Percentiles rank a stretch among this genome's conserved stretches.
Evolutionary conservation across 2,329 filamentous ascomycete genomes (phyloP).

Genomic region (Aspergillus awamori): DNA sequence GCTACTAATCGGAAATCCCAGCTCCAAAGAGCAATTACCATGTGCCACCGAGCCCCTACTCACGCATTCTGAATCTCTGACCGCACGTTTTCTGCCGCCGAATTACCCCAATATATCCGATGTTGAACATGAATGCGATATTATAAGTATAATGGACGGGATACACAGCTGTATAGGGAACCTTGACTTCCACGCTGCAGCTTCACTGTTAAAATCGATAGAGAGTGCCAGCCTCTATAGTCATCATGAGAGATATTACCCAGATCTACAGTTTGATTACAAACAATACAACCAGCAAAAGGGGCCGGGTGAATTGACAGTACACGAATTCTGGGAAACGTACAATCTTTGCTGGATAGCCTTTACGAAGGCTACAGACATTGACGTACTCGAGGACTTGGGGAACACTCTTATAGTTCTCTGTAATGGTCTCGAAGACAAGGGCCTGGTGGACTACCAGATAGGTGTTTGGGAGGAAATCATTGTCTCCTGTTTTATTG

Average conservation of each 20-base stretch:
- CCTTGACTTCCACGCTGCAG: too few species aligned
- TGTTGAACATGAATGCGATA: neutral
- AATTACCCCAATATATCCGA: neutral
- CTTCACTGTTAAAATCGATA: too few species aligned
- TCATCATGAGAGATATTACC: too few species aligned
- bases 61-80: neutral
- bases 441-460: neutral
- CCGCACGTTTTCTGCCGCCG: neutral
- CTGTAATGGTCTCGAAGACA: neutral
- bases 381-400: neutral
- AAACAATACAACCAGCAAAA: too few species aligned
- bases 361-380: neutral
- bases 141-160: neutral
- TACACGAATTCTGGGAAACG: too few species aligned
- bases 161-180: neutral
- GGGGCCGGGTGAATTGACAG: too few species aligned
- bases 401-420: neutral
- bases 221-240: too few species aligned
- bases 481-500: neutral
- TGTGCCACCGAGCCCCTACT: neutral
- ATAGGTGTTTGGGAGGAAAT: neutral
- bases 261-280: too few species aligned
- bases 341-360: too few species aligned
- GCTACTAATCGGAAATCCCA: neutral
- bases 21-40: neutral